phyloP scores from a whole-genome alignment of 2,329 filamentous ascomycete species.

The Colletotrichum salicis region DNA sequence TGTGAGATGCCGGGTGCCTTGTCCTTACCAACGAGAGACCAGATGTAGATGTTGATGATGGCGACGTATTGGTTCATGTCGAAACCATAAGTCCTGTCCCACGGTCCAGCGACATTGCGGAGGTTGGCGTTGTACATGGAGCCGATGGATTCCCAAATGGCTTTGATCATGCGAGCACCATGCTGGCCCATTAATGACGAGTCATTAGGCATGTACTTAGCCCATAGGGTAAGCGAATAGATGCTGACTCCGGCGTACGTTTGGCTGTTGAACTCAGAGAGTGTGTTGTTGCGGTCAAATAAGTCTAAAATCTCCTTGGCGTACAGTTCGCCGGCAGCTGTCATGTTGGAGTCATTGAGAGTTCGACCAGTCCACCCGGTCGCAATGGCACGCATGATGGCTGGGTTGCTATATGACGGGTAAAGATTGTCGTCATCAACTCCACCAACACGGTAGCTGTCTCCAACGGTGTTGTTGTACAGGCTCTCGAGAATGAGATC shows the following conservation, averaged over 20 bases:
- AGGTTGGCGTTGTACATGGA: constrained; percentile 67
- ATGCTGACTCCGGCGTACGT: constrained; percentile 72
- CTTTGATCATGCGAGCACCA: constrained; percentile 60
- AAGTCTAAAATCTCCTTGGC: constrained; percentile 66
- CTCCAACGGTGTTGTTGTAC: constrained; percentile 65
- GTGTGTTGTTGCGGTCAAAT: constrained; percentile 64
- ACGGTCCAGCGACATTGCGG: constrained; percentile 70
- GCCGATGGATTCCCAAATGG: constrained; percentile 62
- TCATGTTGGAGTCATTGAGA: constrained; percentile 68
- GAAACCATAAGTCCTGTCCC: constrained; percentile 71
- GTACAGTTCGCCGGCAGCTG: constrained; percentile 64
- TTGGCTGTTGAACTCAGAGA: constrained; percentile 52
- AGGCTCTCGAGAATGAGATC: constrained; percentile 62
- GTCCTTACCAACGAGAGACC: constrained; percentile 64
- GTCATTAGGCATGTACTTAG: constrained; percentile 64
- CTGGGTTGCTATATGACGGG: constrained; percentile 48
- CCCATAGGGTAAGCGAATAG: constrained; percentile 67
- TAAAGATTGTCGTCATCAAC: constrained; percentile 50
- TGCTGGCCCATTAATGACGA: constrained; percentile 62
- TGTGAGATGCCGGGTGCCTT: constrained; percentile 46
- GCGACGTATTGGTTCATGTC: constrained; percentile 72
- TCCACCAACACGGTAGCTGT: constrained; percentile 69
- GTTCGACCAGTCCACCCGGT: constrained; percentile 67
- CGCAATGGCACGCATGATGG: constrained; percentile 70
- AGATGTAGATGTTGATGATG: constrained; percentile 67